A percentile compares a stretch with the other conserved stretches of the same genome.
Conservation (phyloP, 106 monocot genomes). For the Triglochin maritima region DNA sequence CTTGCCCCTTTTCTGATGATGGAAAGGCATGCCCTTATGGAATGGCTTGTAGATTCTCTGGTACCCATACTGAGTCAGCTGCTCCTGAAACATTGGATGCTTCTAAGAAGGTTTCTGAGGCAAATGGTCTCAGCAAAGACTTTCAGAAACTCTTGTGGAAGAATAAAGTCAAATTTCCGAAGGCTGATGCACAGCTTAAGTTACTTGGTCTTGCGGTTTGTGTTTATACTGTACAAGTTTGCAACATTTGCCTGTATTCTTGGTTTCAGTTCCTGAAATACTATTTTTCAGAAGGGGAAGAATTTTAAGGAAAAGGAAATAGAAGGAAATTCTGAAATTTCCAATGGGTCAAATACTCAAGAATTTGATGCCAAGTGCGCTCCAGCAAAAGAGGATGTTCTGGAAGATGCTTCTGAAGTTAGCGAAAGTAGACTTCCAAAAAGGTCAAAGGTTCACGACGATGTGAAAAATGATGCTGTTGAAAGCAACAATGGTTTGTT, state of each 20-base stretch:
- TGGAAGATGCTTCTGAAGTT: slow-evolving; percentile 20
- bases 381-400: slow-evolving; percentile 16
- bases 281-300: slow-evolving; percentile 34
- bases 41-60: slow-evolving; percentile 58
- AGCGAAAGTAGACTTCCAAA: slow-evolving; percentile 45
- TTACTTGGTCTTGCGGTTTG: slow-evolving; percentile 67
- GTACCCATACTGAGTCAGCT: slow-evolving; percentile 33
- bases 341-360: slow-evolving; percentile 20
- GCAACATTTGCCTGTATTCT: not conserved
- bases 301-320: slow-evolving; percentile 16
- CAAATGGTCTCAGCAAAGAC: slow-evolving; percentile 66
- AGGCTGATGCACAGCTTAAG: slow-evolving; percentile 74
- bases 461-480: slow-evolving; percentile 15
- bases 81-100: slow-evolving; percentile 7
- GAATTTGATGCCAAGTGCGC: slow-evolving; percentile 5
- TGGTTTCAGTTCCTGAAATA: not conserved
- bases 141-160: slow-evolving; percentile 92
- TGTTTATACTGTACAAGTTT: not conserved
- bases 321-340: slow-evolving; percentile 16
- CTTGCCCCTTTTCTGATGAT: slow-evolving; percentile 48
- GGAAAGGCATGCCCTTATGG: slow-evolving; percentile 73
- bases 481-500: slow-evolving; percentile 27
- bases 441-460: slow-evolving; percentile 41
- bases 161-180: slow-evolving; percentile 67
- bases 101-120: slow-evolving; percentile 31